Base-by-base conservation (phyloP, 768 basidiomycete genomes). In the Postia placenta region DNA sequence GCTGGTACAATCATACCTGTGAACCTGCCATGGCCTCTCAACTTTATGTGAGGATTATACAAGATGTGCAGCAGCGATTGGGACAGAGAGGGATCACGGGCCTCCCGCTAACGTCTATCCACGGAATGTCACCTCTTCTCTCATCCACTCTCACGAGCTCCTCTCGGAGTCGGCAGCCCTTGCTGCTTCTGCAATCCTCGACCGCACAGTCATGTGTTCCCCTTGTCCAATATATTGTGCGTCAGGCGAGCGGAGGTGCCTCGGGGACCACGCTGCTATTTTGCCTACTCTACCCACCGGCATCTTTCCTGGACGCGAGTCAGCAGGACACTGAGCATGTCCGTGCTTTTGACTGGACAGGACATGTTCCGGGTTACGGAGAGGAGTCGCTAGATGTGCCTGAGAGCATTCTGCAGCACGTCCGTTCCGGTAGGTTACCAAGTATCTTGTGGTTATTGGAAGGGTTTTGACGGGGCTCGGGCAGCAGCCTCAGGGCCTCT, bases 211-310 rank as follows among this genome's bases (percentile, higher is more conserved):
- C 62, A 54, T 58, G 58, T 42, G 45, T 65, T 6, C 54, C 61
- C 0, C 28, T 64, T 5, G 33, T 65, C 14, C 58, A 56, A 24
- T 43, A 44, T 5, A 9, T 60, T 1, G 40, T 61, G 1, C 9
- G 27, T 28, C 19, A 46, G 24, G 28, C 55, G 19, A 47, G 35
- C 12, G 42, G 25, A n/a, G 35, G 47, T 14, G 55, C 46, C 64
- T 50, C 52, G 43, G 55, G 53, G 38, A 53, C 56, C 12, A 53
- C 69, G 24, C 51, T 84, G 23, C 60, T 87, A 41, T 79, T 86
- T 50, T 81, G 74, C 60, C 65, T 83, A 44, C 73, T 85, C 41
- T 69, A 76, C 42, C 74, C 83, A 58, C 74, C 78, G 3, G 67
- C 76, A 17, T 64, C 71, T 28, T 62, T 75, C 56, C 63, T 79